These are phyloP conservation scores for Jaenimonas drosophilae DNA, from an alignment of 208 protist genomes.

Conservation along the genomic window DNA sequence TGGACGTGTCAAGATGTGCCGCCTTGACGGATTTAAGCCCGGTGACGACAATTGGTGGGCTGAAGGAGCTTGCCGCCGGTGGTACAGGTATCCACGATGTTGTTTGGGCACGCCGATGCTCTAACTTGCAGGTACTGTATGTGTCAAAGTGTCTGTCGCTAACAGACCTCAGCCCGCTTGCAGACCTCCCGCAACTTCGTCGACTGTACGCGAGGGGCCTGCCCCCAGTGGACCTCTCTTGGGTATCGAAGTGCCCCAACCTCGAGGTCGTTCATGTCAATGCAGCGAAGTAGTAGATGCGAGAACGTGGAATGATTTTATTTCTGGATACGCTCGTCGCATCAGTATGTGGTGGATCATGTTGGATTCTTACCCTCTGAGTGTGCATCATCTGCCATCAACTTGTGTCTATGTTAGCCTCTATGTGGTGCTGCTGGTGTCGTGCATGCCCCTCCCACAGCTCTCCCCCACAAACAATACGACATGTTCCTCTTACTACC, in stretches of 20 bases:
- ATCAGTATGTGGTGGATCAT: no score
- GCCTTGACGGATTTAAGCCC: background rate
- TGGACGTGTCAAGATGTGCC: background rate
- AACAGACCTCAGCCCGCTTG: background rate
- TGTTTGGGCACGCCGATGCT: background rate
- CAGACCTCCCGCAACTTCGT: background rate
- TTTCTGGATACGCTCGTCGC: no score
- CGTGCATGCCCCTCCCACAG: no score
- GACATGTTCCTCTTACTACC: no score
- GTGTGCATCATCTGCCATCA: no score
- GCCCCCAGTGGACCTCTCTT: background rate
- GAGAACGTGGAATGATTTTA: no score
- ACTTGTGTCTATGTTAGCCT: no score
- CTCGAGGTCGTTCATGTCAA: no score
- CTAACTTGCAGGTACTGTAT: background rate
- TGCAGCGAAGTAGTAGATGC: no score
- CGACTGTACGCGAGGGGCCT: background rate
- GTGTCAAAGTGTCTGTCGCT: background rate
- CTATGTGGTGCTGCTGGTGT: no score
- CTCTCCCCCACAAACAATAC: no score
- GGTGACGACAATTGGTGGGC: background rate
- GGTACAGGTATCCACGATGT: background rate
- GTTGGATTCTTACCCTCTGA: no score
- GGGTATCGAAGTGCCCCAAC: conserved; percentile 1
- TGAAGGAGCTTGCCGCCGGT: conserved; percentile 1